Evolutionary conservation across 2,329 filamentous ascomycete species (phyloP).

Genomic region (Dactylellina drechsleri): DNA sequence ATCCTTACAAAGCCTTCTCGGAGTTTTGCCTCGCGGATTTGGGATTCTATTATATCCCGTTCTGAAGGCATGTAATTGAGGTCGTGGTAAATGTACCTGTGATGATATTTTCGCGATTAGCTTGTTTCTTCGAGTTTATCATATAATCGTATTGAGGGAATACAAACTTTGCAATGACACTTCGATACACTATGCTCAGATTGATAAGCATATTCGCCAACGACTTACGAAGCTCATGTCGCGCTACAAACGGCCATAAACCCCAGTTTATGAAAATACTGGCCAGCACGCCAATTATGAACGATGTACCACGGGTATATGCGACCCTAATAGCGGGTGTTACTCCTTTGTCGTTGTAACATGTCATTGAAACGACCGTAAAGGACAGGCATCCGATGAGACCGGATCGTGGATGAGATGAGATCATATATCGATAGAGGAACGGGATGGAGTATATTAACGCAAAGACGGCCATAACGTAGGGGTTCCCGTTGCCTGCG

Average conservation of each 20-base stretch:
- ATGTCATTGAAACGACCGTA: constrained; percentile 62
- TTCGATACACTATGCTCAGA: constrained; percentile 68
- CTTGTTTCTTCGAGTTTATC: background rate
- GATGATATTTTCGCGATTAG: background rate
- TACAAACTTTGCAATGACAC: constrained; percentile 58
- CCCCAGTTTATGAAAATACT: constrained; percentile 70
- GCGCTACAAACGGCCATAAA: constrained; percentile 71
- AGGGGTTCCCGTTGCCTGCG: constrained; percentile 67
- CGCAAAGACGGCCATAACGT: constrained; percentile 68
- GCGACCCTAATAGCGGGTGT: constrained; percentile 63
- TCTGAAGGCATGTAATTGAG: constrained; percentile 67
- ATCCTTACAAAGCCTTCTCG: constrained; percentile 71
- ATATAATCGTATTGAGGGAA: background rate
- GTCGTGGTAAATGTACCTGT: constrained; percentile 69
- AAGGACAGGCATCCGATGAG: constrained; percentile 70
- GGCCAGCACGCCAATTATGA: constrained; percentile 68
- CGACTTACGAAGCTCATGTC: constrained; percentile 69
- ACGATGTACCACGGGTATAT: constrained; percentile 65
- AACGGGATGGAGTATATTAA: constrained; percentile 69
- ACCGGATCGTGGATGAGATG: constrained; percentile 65
- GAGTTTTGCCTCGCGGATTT: constrained; percentile 70
- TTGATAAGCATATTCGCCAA: constrained; percentile 70
- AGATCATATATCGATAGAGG: constrained; percentile 56
- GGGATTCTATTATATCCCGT: constrained; percentile 67
- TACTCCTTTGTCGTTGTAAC: constrained; percentile 53